Conservation (phyloP, 306 rosid species). For the Adenanthera pavonina region DNA sequence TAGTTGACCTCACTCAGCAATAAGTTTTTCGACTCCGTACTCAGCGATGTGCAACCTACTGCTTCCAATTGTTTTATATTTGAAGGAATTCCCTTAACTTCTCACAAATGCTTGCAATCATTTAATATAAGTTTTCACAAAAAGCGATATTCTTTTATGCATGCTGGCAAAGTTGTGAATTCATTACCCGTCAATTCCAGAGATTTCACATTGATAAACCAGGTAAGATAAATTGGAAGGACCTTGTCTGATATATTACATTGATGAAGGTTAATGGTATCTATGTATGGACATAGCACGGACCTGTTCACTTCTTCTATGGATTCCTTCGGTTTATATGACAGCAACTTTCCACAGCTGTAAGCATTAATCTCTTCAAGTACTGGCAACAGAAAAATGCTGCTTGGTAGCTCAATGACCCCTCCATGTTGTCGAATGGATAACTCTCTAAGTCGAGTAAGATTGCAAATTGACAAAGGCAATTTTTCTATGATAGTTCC, state of each 20-base stretch:
- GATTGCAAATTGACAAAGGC: too few relatives aligned
- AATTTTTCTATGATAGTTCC: too few relatives aligned
- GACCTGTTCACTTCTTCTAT: too few relatives aligned
- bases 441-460: too few relatives aligned
- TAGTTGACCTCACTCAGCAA: neutral
- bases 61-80: neutral
- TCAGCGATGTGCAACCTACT: neutral
- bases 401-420: too few relatives aligned
- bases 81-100: slow-evolving; percentile 29
- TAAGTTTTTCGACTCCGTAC: neutral
- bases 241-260: slow-evolving; percentile 20
- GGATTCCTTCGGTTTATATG: too few relatives aligned
- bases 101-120: neutral
- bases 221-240: neutral
- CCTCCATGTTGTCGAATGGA: too few relatives aligned
- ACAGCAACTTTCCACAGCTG: neutral
- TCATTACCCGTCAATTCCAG: neutral
- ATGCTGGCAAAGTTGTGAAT: slow-evolving; percentile 14
- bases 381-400: too few relatives aligned
- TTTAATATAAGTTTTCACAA: neutral
- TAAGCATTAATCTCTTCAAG: too few relatives aligned
- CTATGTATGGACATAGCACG: too few relatives aligned
- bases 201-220: neutral
- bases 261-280: too few relatives aligned
- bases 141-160: slow-evolving; percentile 2